Evolutionary conservation across 257 asterid genomes (phyloP), one percentile per base, ranked within the genome.

Genomic region (Solanum rostratum): DNA sequence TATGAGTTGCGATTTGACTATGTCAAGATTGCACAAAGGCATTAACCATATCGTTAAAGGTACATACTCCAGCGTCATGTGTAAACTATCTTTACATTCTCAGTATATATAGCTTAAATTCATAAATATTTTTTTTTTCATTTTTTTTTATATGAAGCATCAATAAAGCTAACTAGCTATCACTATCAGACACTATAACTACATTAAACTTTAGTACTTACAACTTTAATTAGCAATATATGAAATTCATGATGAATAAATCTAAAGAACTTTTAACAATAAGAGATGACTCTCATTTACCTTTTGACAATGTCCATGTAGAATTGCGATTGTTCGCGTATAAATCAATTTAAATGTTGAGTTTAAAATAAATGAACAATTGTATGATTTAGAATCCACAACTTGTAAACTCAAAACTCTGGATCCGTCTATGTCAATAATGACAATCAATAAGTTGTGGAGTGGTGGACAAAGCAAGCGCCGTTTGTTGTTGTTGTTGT

Each of bases 401-500:
- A 66, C 22, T 3, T 0, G 45, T 66, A 66, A 66, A 30, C 46
- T 66, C 22, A 15, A 65, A 65, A 66, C 0, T 66, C 22, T 30
- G 14, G 0, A 30, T 65, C 45, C 14, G 13, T 65, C 22, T 65
- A 22, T 16, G 74, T 66, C 84, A 88, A 84, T 88, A 65, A 52
- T 80, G 92, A 69, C 91, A 87, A 86, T 85, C 89, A 71, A 92
- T 87, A 85, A 93, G 79, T 81, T 91, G 86, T 79, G 90, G 90
- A 46, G 90, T 27, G 85, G 87, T 73, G 85, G 94, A 88, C 52
- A 90, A 74, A 54, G 52, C 90, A 85, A 91, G 65, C 60, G 86
- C 71, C 22, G 89, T 50, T 66, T 84, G 29, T 76, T 84, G 81
- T 27, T 19, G 82, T 79, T 84, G 81, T 5, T 81, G 7, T 55